These are phyloP conservation scores for Arctium minus DNA, from an alignment of 129 eudicot species.

Conservation along the genomic window DNA sequence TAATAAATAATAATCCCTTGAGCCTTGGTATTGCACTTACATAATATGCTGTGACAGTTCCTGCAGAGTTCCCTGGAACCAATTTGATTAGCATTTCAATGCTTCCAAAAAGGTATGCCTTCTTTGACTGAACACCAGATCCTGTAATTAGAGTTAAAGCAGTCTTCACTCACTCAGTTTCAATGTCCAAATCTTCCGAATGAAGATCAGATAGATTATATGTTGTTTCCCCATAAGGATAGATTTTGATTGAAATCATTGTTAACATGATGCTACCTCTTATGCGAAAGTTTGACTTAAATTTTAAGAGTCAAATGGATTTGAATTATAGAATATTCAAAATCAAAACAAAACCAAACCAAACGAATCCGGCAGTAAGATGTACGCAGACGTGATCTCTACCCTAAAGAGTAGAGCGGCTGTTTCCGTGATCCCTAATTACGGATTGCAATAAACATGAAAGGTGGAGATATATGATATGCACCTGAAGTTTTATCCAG, in stretches of 20 bases:
- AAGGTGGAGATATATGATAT: not conserved
- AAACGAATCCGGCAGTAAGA: not conserved
- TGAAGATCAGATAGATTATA: too few relatives aligned
- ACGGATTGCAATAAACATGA: not conserved
- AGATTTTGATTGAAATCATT: not conserved
- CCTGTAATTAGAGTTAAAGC: constrained; percentile 31
- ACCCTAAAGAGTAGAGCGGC: not conserved
- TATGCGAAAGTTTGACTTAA: not conserved
- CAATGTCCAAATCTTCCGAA: too few relatives aligned
- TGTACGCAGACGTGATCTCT: not conserved
- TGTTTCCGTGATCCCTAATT: not conserved
- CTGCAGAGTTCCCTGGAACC: constrained; percentile 62
- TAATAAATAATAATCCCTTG: not conserved
- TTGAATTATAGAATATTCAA: not conserved
- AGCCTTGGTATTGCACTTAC: constrained; percentile 36
- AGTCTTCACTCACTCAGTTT: not conserved
- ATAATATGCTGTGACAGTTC: constrained; percentile 73
- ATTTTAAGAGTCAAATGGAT: not conserved
- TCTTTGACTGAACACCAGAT: constrained; percentile 47
- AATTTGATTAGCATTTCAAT: constrained; percentile 55
- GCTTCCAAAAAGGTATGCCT: constrained; percentile 50
- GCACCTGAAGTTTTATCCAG: constrained; percentile 52
- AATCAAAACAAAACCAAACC: not conserved
- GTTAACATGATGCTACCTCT: not conserved
- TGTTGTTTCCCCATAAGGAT: too few relatives aligned